Base-by-base conservation (phyloP, 768 basidiomycete species). In the Ephemerocybe angulata region DNA sequence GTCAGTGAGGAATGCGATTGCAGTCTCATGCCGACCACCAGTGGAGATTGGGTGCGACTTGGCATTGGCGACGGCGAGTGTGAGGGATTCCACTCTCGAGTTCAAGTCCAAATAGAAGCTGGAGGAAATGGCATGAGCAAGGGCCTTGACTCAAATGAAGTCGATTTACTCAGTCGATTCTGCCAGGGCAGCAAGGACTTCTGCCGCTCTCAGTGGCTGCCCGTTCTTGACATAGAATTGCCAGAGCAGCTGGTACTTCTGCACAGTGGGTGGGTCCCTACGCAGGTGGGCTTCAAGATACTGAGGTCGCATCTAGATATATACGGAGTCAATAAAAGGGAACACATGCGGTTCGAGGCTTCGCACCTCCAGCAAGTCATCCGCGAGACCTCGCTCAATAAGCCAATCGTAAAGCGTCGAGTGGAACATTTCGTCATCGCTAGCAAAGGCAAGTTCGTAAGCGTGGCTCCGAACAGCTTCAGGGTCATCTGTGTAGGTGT, bases 211-310 rank as follows among this genome's bases (percentile, higher is more conserved):
- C 43, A 94, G 68, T 29, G 89, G 89, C 60, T 93, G 88, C 1
- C 88, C 88, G 61, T 91, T 88, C 63, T 96, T 90, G 50, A 96
- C 93, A 65, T 97, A 96, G 72, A 92, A 98, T 63, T 98, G 92
- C 97, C 97, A 98, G 2, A 98, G 75, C 1, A 99, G 72, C 62
- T 98, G 91, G 63, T 81, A 85, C 66, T 94, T 93, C 60, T 88
- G 81, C 15, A 89, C 84, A 1, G 87, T 87, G 1, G 79, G 72
- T 19, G 93, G 93, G 54, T 92, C 89, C 50, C 90, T 82, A 59
- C 81, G 79, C 27, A 98, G 83, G 71, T 95, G 92, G 4, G 86
- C 83, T 68, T 97, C 96, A 46, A 98, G 82, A 71, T 88, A 97
- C 17, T 83, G 77, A 0, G 94, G 92, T 38, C 89, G 84, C 76